These are phyloP conservation scores for Umbilicus rupestris DNA, from an alignment of 164 flowering plant species.

Conservation along the genomic window DNA sequence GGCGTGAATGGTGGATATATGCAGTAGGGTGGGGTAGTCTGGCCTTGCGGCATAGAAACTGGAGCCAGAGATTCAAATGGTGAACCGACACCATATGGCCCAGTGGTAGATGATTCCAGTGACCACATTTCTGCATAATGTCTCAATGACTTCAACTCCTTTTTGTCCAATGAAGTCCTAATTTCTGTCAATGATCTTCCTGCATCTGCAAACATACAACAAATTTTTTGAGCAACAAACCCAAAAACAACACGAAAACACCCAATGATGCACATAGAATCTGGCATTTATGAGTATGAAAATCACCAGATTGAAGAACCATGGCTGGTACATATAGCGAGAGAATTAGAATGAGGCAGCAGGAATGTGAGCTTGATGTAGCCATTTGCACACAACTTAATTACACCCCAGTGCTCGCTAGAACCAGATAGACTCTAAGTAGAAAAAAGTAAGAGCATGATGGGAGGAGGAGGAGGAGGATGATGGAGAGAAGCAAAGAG, in stretches of 20 bases:
- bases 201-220: slow-evolving; percentile 29
- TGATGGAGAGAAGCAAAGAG: neutral
- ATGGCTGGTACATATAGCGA: slow-evolving; percentile 19
- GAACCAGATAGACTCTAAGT: neutral
- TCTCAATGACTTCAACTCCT: slow-evolving; percentile 22
- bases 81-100: slow-evolving; percentile 43
- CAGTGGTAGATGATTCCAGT: slow-evolving; percentile 17
- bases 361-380: slow-evolving; percentile 8
- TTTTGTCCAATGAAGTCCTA: slow-evolving; percentile 13
- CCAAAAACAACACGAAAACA: too few species aligned
- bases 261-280: neutral
- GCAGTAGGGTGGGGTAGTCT: slow-evolving; percentile 48
- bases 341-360: slow-evolving; percentile 16
- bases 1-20: slow-evolving; percentile 42
- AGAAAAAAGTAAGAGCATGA: neutral
- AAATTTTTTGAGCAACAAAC: neutral
- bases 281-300: neutral
- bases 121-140: slow-evolving; percentile 13
- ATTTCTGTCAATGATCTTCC: slow-evolving; percentile 20
- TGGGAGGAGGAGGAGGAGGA: too few species aligned
- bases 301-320: slow-evolving; percentile 36
- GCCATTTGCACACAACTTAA: slow-evolving; percentile 16
- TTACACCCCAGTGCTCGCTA: too few species aligned
- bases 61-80: slow-evolving; percentile 52
- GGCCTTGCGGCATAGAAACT: slow-evolving; percentile 24